Conservation (phyloP, 129 eudicot species). For the Silybum marianum region DNA sequence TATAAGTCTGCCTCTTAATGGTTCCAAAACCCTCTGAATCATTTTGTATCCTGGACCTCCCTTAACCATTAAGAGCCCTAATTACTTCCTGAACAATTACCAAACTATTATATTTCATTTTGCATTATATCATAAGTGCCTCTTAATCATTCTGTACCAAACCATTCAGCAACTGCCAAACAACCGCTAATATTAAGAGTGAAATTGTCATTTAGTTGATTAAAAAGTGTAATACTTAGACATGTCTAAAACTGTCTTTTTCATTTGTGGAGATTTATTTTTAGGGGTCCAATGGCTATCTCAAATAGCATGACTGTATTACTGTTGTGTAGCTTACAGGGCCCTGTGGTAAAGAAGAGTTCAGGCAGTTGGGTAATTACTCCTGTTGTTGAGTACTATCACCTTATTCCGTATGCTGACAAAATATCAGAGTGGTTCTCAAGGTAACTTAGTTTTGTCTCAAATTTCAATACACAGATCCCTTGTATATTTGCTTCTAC, state of each 20-base stretch:
- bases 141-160: no score
- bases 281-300: neutral
- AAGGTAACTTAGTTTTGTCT: constrained; percentile 45
- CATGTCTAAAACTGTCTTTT: neutral
- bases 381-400: constrained; percentile 60
- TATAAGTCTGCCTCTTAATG: no score
- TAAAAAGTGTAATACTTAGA: neutral
- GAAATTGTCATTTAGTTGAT: neutral
- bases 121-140: no score
- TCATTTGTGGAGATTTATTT: neutral
- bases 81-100: no score
- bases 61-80: no score
- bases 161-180: no score
- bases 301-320: neutral
- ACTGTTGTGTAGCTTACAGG: constrained; percentile 60
- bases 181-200: neutral
- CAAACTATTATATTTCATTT: no score
- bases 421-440: constrained; percentile 48
- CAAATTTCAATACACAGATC: neutral
- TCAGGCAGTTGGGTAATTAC: constrained; percentile 56
- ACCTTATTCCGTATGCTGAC: constrained; percentile 68
- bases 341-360: constrained; percentile 53
- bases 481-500: neutral
- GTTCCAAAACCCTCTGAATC: no score
- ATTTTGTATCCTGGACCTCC: no score